Evolutionary conservation across 2,329 filamentous ascomycete species (phyloP).

Genomic region (Aspergillus amoenus): DNA sequence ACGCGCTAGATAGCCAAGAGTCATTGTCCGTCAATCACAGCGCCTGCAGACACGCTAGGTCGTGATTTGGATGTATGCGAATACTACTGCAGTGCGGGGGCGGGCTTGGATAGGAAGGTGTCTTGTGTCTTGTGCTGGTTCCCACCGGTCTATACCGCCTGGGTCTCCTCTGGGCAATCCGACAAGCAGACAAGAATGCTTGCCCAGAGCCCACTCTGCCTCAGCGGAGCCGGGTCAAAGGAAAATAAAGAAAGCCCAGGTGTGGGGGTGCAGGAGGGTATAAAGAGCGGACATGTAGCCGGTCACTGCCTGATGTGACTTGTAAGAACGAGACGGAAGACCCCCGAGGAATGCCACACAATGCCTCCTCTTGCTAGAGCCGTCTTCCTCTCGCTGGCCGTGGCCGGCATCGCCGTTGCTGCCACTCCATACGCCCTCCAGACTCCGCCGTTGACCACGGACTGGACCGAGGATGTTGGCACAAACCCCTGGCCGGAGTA

Average conservation of each 20-base stretch:
- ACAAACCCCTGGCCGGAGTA: conserved; percentile 53
- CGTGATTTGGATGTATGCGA: neutral
- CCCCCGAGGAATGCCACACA: neutral
- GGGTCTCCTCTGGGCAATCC: too few species aligned
- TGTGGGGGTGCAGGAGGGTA: neutral
- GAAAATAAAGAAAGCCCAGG: neutral
- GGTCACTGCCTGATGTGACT: neutral
- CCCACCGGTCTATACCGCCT: too few species aligned
- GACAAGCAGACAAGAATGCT: neutral
- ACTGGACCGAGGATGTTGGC: conserved; percentile 49
- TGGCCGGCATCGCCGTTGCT: conserved; percentile 1
- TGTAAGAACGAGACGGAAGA: neutral
- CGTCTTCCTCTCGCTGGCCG: conserved; percentile 8
- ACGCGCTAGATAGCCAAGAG: neutral
- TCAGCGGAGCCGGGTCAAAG: too few species aligned
- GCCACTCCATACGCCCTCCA: conserved; percentile 37
- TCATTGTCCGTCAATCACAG: neutral
- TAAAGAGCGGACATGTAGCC: neutral
- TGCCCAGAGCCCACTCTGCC: neutral
- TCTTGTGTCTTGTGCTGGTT: neutral
- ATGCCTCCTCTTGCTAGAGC: neutral
- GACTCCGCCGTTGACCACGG: conserved; percentile 43
- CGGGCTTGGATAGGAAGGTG: conserved; percentile 3
- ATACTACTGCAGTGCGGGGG: neutral
- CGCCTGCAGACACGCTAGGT: neutral